These are phyloP conservation scores for Pezicula carpinea DNA, from an alignment of 2,329 filamentous ascomycete species.

Conservation along the genomic window DNA sequence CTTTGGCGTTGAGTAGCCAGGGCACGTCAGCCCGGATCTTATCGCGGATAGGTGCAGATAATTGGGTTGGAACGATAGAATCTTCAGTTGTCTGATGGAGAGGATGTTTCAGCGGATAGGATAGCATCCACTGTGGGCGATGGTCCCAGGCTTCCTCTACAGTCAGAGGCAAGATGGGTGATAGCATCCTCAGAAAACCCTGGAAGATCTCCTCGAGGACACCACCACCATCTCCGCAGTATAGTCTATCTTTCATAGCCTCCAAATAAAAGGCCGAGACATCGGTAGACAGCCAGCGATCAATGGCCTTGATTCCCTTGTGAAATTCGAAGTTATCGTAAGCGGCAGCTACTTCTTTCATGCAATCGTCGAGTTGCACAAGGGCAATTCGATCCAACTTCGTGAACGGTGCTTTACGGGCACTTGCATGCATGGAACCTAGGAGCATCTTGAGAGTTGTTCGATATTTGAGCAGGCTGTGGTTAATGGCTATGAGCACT, in stretches of 20 bases:
- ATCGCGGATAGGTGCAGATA: constrained; percentile 1
- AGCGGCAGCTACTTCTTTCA: constrained; percentile 57
- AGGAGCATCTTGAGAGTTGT: constrained; percentile 88
- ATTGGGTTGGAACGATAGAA: constrained; percentile 11
- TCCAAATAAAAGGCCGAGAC: constrained; percentile 94
- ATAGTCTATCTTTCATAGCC: constrained; percentile 83
- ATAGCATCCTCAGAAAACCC: constrained; percentile 72
- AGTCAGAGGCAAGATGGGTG: constrained; percentile 74
- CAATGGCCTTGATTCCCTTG: constrained; percentile 68
- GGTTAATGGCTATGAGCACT: constrained; percentile 72
- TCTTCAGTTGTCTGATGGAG: constrained; percentile 31
- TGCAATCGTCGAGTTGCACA: constrained; percentile 64
- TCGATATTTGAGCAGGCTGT: constrained; percentile 77
- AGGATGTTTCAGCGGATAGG: constrained; percentile 34
- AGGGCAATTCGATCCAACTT: constrained; percentile 71
- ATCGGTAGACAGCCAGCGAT: constrained; percentile 76
- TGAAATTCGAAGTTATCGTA: constrained; percentile 77
- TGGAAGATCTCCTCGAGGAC: constrained; percentile 62
- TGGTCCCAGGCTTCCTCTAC: constrained; percentile 87
- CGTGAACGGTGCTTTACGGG: constrained; percentile 45
- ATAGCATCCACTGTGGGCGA: constrained; percentile 59
- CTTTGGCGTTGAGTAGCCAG: constrained; percentile 35
- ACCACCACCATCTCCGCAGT: constrained; percentile 70
- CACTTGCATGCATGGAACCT: constrained; percentile 56
- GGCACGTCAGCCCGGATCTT: constrained; percentile 19